Conservation (phyloP, 2,329 filamentous ascomycete species). For the Cryphonectria japonica region DNA sequence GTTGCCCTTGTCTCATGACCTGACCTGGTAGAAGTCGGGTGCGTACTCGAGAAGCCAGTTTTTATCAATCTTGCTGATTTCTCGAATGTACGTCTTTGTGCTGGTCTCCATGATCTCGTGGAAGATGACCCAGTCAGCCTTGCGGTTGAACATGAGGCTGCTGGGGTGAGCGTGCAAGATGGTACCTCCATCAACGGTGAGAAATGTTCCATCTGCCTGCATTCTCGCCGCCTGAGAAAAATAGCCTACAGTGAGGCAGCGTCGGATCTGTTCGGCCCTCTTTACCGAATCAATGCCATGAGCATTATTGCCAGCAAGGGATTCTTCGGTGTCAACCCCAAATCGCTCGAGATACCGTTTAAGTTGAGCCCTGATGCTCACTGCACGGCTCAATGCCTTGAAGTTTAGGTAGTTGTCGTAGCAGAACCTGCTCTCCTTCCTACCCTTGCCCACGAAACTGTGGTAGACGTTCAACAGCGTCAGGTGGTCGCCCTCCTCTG, state of each 20-base stretch:
- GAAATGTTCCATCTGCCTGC: conserved; percentile 90
- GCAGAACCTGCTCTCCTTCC: conserved; percentile 84
- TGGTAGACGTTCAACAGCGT: conserved; percentile 94
- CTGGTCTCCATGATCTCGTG: conserved; percentile 90
- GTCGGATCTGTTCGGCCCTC: conserved; percentile 73
- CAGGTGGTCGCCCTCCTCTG: conserved; percentile 90
- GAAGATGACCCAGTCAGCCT: conserved; percentile 95
- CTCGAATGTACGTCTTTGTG: conserved; percentile 85
- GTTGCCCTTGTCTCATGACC: conserved; percentile 31
- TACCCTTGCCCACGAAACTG: conserved; percentile 80
- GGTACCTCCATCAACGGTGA: conserved; percentile 78
- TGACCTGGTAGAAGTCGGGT: conserved; percentile 76
- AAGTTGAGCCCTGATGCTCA: conserved; percentile 85
- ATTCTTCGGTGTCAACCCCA: conserved; percentile 71
- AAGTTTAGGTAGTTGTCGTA: conserved; percentile 86
- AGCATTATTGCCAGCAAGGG: conserved; percentile 43
- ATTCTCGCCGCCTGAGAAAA: conserved; percentile 93
- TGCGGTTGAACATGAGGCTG: conserved; percentile 93
- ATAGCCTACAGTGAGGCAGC: conserved; percentile 86
- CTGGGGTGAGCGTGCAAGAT: conserved; percentile 87
- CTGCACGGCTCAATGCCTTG: conserved; percentile 78
- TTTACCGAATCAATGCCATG: conserved; percentile 35
- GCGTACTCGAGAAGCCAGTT: conserved; percentile 90
- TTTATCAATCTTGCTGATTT: conserved; percentile 93
- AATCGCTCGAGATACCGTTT: conserved; percentile 87